phyloP scores from a whole-genome alignment of 2,329 filamentous ascomycete species.

The Colletotrichum sp. region DNA sequence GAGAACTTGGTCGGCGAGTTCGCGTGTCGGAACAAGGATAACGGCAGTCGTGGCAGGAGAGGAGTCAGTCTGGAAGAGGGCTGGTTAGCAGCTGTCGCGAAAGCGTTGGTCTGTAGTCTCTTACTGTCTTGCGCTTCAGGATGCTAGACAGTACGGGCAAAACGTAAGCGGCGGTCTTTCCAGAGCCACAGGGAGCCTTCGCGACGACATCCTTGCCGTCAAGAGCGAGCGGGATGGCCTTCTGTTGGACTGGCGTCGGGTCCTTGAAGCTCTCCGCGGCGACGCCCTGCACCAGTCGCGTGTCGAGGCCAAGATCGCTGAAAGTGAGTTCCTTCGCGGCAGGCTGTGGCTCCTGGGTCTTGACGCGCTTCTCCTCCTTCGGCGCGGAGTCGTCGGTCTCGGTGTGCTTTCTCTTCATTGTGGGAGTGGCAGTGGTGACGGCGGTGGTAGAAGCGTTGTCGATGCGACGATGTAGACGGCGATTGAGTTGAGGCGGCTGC shows the following conservation, averaged over 20 bases:
- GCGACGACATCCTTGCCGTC: constrained; percentile 90
- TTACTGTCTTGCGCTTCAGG: constrained; percentile 75
- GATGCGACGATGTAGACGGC: background rate
- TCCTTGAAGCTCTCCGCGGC: constrained; percentile 82
- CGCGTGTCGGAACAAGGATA: constrained; percentile 91
- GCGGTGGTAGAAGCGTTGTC: background rate
- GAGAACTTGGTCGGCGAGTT: constrained; percentile 90
- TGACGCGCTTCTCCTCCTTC: constrained; percentile 34
- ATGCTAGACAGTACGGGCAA: constrained; percentile 88
- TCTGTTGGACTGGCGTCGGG: constrained; percentile 87
- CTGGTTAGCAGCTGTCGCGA: constrained; percentile 4
- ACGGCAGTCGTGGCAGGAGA: constrained; percentile 71
- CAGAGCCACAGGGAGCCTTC: constrained; percentile 92
- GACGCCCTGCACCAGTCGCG: constrained; percentile 84
- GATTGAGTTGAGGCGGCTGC: background rate
- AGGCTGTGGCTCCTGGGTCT: constrained; percentile 26
- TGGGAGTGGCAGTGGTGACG: constrained; percentile 13
- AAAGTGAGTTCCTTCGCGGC: constrained; percentile 58
- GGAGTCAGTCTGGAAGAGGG: constrained; percentile 48
- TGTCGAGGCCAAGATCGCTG: constrained; percentile 78
- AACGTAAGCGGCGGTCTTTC: constrained; percentile 96
- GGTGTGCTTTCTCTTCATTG: constrained; percentile 68
- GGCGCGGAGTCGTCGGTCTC: constrained; percentile 60
- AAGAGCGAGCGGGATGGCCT: constrained; percentile 86
- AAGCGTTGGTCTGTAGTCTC: background rate